Evolutionary conservation across 345 rosid species (phyloP).

Genomic region (Eucalyptus pauciflora): DNA sequence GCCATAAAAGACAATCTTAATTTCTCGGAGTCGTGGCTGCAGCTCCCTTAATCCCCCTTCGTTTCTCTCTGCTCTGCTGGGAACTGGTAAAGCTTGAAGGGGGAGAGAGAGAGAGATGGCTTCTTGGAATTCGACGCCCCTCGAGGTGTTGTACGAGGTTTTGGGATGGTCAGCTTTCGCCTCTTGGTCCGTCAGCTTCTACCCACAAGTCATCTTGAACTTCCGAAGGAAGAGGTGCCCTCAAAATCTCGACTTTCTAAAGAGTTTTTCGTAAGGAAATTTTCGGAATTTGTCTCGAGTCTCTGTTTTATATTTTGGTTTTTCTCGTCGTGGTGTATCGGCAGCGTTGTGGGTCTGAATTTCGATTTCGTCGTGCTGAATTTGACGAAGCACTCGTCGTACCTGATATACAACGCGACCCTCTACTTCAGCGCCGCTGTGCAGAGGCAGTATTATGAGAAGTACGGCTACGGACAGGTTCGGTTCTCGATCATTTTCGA

Average conservation of each 20-base stretch:
- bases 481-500: not conserved
- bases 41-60: not conserved
- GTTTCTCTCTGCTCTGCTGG: not conserved
- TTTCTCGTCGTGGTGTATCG: not conserved
- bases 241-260: not conserved
- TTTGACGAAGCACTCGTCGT: constrained; percentile 91
- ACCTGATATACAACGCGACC: constrained; percentile 74
- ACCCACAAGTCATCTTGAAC: constrained; percentile 80
- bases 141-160: constrained; percentile 50
- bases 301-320: not conserved
- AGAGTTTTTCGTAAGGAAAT: not conserved
- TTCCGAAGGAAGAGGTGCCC: constrained; percentile 55
- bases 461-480: constrained; percentile 53
- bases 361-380: constrained; percentile 85
- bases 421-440: constrained; percentile 79
- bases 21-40: not conserved
- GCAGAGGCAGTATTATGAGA: constrained; percentile 67
- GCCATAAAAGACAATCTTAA: not conserved
- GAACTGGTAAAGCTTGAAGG: not conserved
- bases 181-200: constrained; percentile 82
- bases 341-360: constrained; percentile 86
- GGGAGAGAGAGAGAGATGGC: constrained; percentile 28
- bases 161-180: constrained; percentile 76
- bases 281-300: not conserved
- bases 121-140: constrained; percentile 70